These are phyloP conservation scores for Dioscorea cayenensis DNA, from an alignment of 116 monocot species.

Conservation along the genomic window DNA sequence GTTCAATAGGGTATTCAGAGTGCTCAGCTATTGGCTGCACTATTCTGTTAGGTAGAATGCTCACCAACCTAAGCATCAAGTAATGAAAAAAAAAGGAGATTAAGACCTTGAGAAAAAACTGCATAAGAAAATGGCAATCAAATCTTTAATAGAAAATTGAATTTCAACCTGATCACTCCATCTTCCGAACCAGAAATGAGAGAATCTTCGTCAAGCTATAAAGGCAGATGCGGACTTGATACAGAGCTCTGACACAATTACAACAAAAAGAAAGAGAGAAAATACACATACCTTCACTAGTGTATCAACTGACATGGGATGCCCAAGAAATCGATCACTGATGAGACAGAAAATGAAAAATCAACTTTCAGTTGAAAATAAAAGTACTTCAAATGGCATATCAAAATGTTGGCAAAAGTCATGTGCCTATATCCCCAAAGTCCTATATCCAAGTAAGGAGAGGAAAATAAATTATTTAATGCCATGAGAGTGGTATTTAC, in stretches of 20 bases:
- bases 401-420: too few relatives aligned
- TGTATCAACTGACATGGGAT: slow-evolving; percentile 68
- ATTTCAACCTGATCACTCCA: slow-evolving; percentile 72
- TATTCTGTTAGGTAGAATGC: slow-evolving; percentile 84
- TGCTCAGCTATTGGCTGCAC: slow-evolving; percentile 86
- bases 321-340: slow-evolving; percentile 89
- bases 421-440: too few relatives aligned
- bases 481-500: too few relatives aligned
- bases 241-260: neutral
- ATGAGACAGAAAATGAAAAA: slow-evolving; percentile 6
- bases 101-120: neutral
- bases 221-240: slow-evolving; percentile 2
- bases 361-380: neutral
- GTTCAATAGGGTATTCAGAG: slow-evolving; percentile 84
- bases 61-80: slow-evolving; percentile 54
- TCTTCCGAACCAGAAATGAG: slow-evolving; percentile 88
- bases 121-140: neutral
- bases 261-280: neutral
- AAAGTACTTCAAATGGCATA: neutral
- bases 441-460: too few relatives aligned
- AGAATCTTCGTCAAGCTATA: slow-evolving; percentile 90
- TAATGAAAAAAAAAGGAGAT: neutral
- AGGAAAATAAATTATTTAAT: too few relatives aligned
- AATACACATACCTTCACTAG: slow-evolving; percentile 62
- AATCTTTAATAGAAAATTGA: neutral